These are phyloP conservation scores for Neurospora africana DNA, from an alignment of 495 filamentous ascomycete species.

Conservation along the genomic window DNA sequence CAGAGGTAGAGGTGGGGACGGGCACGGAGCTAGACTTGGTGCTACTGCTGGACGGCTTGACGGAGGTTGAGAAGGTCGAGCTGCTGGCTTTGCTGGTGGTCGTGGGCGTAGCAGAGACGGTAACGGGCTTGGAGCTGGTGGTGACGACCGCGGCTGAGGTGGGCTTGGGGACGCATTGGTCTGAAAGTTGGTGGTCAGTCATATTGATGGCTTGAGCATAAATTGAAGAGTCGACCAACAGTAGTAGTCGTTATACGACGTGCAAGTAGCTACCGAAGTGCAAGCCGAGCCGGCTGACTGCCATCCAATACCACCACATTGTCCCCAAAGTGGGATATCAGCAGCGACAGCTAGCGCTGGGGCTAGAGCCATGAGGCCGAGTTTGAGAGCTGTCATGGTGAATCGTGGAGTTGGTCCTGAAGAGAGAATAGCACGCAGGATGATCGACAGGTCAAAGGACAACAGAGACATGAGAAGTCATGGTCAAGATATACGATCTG, in stretches of 20 bases:
- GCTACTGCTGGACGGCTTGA: neutral
- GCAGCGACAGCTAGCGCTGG: neutral
- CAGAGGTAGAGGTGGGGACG: neutral
- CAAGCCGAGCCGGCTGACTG: conserved; percentile 11
- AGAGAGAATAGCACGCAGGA: neutral
- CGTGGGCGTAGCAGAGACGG: neutral
- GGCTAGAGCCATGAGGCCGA: conserved; percentile 4
- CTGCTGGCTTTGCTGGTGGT: neutral
- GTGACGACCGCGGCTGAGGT: neutral
- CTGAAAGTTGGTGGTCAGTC: neutral
- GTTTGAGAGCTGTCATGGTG: neutral
- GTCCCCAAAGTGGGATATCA: conserved; percentile 1
- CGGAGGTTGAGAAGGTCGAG: neutral
- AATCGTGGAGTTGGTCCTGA: neutral
- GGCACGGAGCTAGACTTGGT: neutral
- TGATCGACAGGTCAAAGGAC: neutral
- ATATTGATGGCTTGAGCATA: neutral
- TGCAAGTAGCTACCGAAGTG: conserved; percentile 9
- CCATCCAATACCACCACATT: conserved; percentile 12
- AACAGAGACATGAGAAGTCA: neutral
- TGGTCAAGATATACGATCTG: neutral
- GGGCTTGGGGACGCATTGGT: neutral
- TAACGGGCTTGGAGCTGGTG: neutral
- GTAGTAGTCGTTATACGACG: conserved; percentile 11
- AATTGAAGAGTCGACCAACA: neutral